Evolutionary conservation across 176 grass and related monocot species (phyloP), one percentile per base, ranked within the genome.

Genomic region (Zizania latifolia): DNA sequence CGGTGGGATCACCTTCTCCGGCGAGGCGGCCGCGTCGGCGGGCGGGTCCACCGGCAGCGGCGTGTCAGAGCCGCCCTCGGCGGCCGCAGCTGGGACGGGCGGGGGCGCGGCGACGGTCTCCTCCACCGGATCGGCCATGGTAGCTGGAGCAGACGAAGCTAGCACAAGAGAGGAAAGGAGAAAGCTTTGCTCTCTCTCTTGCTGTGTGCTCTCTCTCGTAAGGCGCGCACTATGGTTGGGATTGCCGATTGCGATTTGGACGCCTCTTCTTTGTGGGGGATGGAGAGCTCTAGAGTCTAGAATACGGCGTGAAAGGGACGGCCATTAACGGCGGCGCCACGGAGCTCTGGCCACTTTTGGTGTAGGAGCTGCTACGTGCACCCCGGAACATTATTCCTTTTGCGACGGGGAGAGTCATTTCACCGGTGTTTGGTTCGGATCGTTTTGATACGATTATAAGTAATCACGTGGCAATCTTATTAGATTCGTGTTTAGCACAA

Each of bases 121-220:
- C 81, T 87, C 84, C 8, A 33, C 56, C 2, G 68, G 70, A 70
- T 83, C 90, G 67, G 89, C 91, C 84, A 89, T 87, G 16, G 63
- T 35, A 15, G 8, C 2, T 17, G 36, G 24, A 44, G 71, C 58
- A 78, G 55, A 16, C 5, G 21, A 62, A 54, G 45, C 57, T 78
- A 16, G 11, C 21, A 30, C 34, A 70, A 40, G 63, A 21, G 24
- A 26, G 19, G 45, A 70, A 40, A 72, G 29, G 24, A 26, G 19
- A 33, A 44, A 53, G 30, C 68, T 53, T 12, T 15, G 28, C 60
- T 31, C 44, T 28, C 19, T 17, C 6, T 62, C 30, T 36, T 31
- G 40, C 26, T 69, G 5, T 8, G 40, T 43, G 40, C 6, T 28
- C 33, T 46, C 65, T 41, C 16, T 65, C 56, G 65, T 38, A 26